Evolutionary conservation across 2,329 filamentous ascomycete genomes (phyloP).

Genomic region (Penicillium sp.): DNA sequence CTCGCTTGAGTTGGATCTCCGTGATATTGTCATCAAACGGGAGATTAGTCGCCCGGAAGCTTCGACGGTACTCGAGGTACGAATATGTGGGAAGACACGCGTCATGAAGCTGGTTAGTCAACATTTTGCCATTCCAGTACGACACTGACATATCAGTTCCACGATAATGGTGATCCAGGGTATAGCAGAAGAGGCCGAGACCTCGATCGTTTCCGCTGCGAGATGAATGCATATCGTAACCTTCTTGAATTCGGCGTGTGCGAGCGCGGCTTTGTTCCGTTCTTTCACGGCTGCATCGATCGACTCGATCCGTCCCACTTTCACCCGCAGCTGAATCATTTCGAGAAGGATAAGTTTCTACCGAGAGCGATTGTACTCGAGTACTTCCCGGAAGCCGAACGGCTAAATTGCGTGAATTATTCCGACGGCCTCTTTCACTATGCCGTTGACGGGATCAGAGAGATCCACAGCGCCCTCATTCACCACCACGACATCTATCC

Average conservation of each 20-base stretch:
- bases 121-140: constrained; percentile 1
- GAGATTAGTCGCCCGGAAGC: constrained; percentile 9
- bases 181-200: constrained; percentile 24
- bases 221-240: constrained; percentile 22
- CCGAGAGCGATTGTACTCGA: constrained; percentile 27
- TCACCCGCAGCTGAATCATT: constrained; percentile 16
- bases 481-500: constrained; percentile 26
- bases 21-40: constrained; percentile 3
- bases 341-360: constrained; percentile 19
- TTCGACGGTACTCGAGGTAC: constrained; percentile 1
- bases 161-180: constrained; percentile 27
- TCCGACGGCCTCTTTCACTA: constrained; percentile 13
- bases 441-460: constrained; percentile 20
- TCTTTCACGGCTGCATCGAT: constrained; percentile 24
- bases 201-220: constrained; percentile 25
- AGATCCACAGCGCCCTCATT: constrained; percentile 24
- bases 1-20: constrained; percentile 3
- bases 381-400: constrained; percentile 24
- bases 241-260: constrained; percentile 18
- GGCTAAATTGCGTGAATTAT: constrained; percentile 23
- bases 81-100: not conserved
- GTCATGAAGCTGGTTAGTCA: constrained; percentile 6
- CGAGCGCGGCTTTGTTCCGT: constrained; percentile 20
- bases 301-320: constrained; percentile 19
- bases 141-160: constrained; percentile 16